Base-by-base conservation (phyloP, 495 filamentous ascomycete species). In the Chaetomium cochliodes region DNA sequence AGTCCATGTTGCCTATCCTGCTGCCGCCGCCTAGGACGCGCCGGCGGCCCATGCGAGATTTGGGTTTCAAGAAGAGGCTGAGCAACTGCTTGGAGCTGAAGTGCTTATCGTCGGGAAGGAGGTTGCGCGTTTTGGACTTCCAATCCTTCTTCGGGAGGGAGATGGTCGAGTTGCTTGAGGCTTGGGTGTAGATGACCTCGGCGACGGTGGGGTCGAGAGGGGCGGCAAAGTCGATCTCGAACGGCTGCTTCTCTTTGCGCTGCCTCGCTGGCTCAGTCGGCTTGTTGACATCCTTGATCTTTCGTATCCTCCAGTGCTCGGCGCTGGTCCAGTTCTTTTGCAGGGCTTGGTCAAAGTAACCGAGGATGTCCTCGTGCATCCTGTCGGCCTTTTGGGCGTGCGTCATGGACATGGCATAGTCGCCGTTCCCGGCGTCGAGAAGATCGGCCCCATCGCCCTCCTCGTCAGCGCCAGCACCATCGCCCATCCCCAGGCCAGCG, bases 271-370 rank as follows among this genome's bases (percentile, higher is more conserved):
- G 77, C 42, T 80, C 82, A 16, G 83, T 78, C 39, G 81, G 74
- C 69, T 90, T 91, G 62, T 84, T 86, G 64, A 84, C 82, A 62
- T 94, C 90, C 76, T 97, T 97, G 74, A 98, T 93, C 72, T 89
- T 90, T 49, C 91, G 84, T 70, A 99, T 98, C 68, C 93, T 86
- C 94, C 94, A 99, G 77, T 99, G 96, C 74, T 99, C 96, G 44
- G 94, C 94, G 54, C 92, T 96, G n/a, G 91, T 92, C 94, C 94
- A 99, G 75, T 97, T 98, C 82, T 96, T 96, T 69, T 90, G 87
- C 28, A 97, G 79, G 11, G 93, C 92, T 70, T 96, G 88, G 75
- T 99, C 94, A 72, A 99, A 99, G 78, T 97, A 99, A 69, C 89
- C 89, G 20, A 99, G 84, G 60, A 99, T 96, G 70, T 97, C 92